Percentiles rank a stretch among this genome's conserved stretches.
Evolutionary conservation across 495 filamentous ascomycete genomes (phyloP).

Genomic region (Pseudomonodictys pantanalensis): DNA sequence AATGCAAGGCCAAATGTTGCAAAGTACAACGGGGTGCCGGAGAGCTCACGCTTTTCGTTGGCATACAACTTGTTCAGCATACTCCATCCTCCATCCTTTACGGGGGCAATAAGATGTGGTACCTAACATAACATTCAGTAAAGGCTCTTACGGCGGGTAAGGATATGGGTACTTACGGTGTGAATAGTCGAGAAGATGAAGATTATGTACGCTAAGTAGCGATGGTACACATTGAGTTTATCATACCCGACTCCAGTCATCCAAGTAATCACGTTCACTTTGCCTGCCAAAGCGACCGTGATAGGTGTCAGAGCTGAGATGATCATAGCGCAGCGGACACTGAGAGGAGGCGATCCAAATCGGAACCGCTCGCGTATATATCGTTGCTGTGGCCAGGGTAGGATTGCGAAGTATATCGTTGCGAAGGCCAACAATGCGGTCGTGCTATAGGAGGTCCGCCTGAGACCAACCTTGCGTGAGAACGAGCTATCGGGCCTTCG

Average conservation of each 20-base stretch:
- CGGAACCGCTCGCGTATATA: constrained; percentile 12
- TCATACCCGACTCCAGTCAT: constrained; percentile 18
- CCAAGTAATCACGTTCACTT: constrained; percentile 20
- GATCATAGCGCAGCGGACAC: constrained; percentile 15
- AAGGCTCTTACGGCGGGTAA: neutral
- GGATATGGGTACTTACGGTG: constrained; percentile 9
- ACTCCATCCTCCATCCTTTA: constrained; percentile 16
- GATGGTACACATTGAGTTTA: constrained; percentile 22
- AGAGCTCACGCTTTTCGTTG: constrained; percentile 14
- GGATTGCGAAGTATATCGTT: constrained; percentile 15
- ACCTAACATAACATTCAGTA: constrained; percentile 9
- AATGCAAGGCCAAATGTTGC: constrained; percentile 10
- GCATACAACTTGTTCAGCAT: constrained; percentile 9
- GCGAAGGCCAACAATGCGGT: constrained; percentile 6
- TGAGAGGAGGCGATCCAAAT: constrained; percentile 11
- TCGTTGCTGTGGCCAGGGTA: constrained; percentile 14
- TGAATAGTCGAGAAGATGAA: constrained; percentile 6
- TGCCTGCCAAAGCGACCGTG: constrained; percentile 9
- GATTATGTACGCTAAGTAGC: constrained; percentile 14
- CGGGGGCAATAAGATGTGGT: constrained; percentile 19
- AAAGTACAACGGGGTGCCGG: constrained; percentile 16
- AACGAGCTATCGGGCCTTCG: neutral
- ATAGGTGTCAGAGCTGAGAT: constrained; percentile 17
- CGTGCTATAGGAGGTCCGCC: constrained; percentile 2
- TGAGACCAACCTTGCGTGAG: neutral